These are phyloP conservation scores for Hypoxylon sp. DNA, from an alignment of 2,329 filamentous ascomycete genomes.

Conservation along the genomic window DNA sequence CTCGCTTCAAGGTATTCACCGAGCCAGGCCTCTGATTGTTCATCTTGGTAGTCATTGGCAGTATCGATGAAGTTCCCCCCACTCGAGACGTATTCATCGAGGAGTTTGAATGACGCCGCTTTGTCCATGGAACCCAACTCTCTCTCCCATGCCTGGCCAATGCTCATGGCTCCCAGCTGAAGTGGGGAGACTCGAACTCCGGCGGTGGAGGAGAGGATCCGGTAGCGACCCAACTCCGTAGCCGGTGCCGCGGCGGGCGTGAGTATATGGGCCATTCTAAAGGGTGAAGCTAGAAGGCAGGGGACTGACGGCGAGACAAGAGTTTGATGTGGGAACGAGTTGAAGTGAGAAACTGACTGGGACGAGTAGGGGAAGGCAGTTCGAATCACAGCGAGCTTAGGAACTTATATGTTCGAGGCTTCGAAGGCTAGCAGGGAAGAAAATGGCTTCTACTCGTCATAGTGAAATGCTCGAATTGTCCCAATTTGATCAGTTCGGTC, in stretches of 20 bases:
- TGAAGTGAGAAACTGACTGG: background rate
- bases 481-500: background rate
- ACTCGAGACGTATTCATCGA: slow-evolving; percentile 69
- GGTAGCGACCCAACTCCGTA: slow-evolving; percentile 68
- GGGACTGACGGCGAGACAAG: background rate
- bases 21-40: slow-evolving; percentile 70
- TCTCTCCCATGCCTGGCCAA: slow-evolving; percentile 62
- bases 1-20: slow-evolving; percentile 69
- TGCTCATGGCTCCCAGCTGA: slow-evolving; percentile 68
- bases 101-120: slow-evolving; percentile 67
- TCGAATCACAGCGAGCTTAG: background rate
- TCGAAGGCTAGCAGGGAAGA: background rate
- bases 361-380: background rate
- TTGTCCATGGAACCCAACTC: slow-evolving; percentile 69
- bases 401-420: background rate
- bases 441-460: background rate
- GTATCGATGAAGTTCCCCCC: slow-evolving; percentile 81
- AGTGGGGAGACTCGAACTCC: slow-evolving; percentile 68
- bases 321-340: background rate
- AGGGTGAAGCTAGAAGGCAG: background rate
- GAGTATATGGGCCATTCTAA: background rate
- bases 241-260: background rate
- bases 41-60: slow-evolving; percentile 70
- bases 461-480: background rate
- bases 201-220: slow-evolving; percentile 65